Conservation (phyloP, 805 yeast genomes). For the Yamadazyma kitorensis region DNA sequence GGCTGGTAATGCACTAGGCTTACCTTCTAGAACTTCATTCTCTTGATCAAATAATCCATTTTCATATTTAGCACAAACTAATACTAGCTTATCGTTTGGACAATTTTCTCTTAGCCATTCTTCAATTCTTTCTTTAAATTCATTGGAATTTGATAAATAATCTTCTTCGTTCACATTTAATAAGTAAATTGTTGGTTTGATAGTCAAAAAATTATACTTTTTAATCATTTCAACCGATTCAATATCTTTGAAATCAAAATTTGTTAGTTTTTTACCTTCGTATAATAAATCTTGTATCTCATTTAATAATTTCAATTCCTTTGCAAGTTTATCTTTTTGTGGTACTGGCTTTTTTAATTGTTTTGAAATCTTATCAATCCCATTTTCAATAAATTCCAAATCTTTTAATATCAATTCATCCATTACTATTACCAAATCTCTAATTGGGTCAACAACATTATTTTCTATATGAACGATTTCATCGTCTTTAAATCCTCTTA, state of each 20-base stretch:
- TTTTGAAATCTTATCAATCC: slow-evolving; percentile 29
- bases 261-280: slow-evolving; percentile 59
- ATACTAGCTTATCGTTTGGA: slow-evolving; percentile 48
- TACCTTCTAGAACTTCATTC: slow-evolving; percentile 16
- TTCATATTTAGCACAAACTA: slow-evolving; percentile 51
- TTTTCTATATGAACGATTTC: slow-evolving; percentile 88
- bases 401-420: slow-evolving; percentile 62
- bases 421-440: slow-evolving; percentile 61
- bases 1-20: slow-evolving; percentile 54
- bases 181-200: slow-evolving; percentile 82
- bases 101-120: slow-evolving; percentile 68
- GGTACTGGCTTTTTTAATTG: slow-evolving; percentile 27
- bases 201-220: slow-evolving; percentile 71
- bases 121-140: slow-evolving; percentile 48
- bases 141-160: slow-evolving; percentile 51
- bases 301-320: slow-evolving; percentile 29
- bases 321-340: slow-evolving; percentile 21
- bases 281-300: slow-evolving; percentile 32
- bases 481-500: slow-evolving; percentile 95
- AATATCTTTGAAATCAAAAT: slow-evolving; percentile 55
- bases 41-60: slow-evolving; percentile 27
- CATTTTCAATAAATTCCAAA: slow-evolving; percentile 59
- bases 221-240: slow-evolving; percentile 65
- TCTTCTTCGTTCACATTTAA: slow-evolving; percentile 74
- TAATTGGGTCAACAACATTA: slow-evolving; percentile 45